Evolutionary conservation across 371 early-diverging fungal genomes (phyloP).

Genomic region (Rhizopus stolonifer): DNA sequence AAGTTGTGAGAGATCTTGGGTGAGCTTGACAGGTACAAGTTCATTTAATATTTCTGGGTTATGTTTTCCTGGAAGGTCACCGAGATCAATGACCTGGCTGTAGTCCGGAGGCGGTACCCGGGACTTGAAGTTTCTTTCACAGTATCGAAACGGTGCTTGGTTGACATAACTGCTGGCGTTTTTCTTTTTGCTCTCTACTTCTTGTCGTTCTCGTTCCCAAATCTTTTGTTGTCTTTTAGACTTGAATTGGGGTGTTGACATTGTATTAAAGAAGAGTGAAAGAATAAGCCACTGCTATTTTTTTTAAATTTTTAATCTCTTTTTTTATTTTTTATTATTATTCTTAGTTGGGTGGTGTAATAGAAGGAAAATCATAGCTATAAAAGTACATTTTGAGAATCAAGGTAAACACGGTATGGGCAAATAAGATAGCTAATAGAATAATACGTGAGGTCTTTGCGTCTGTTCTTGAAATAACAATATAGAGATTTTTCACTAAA

Average conservation of each 20-base stretch:
- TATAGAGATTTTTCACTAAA: slow-evolving; percentile 59
- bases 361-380: slow-evolving; percentile 34
- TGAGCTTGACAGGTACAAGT: slow-evolving; percentile 30
- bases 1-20: slow-evolving; percentile 15
- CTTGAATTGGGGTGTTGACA: slow-evolving; percentile 17
- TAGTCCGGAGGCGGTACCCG: slow-evolving; percentile 58
- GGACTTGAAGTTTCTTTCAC: slow-evolving; percentile 72
- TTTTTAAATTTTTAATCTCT: not conserved
- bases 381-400: slow-evolving; percentile 85
- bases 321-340: not conserved
- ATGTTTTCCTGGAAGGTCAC: slow-evolving; percentile 19
- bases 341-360: not conserved
- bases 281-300: not conserved
- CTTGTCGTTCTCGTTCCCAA: slow-evolving; percentile 29
- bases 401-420: slow-evolving; percentile 73
- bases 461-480: slow-evolving; percentile 61
- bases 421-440: slow-evolving; percentile 60
- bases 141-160: slow-evolving; percentile 76
- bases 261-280: not conserved
- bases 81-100: slow-evolving; percentile 58
- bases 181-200: slow-evolving; percentile 26
- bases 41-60: slow-evolving; percentile 21
- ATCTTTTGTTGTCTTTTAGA: slow-evolving; percentile 49
- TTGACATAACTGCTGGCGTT: slow-evolving; percentile 41
- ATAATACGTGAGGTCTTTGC: slow-evolving; percentile 68